Percentiles rank a stretch among this genome's conserved stretches.
Conservation (phyloP, 2,329 filamentous ascomycete genomes). For the Gnomoniopsis sp. region DNA sequence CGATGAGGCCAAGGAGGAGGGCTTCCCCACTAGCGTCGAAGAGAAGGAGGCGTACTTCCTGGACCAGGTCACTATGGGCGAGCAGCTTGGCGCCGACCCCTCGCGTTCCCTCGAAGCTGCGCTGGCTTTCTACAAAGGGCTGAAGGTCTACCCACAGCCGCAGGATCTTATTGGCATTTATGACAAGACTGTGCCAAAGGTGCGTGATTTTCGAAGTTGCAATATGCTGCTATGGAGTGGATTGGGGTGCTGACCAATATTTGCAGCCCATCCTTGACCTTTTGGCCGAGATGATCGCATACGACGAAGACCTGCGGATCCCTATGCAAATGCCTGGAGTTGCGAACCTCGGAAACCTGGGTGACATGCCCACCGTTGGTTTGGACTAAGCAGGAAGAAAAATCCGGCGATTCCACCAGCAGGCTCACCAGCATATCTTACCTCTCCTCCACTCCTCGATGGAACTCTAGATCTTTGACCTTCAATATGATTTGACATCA, state of each 20-base stretch:
- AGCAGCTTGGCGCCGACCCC: conserved; percentile 75
- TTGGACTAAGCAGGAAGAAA: conserved; percentile 43
- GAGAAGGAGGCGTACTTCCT: conserved; percentile 97
- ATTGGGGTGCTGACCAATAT: not conserved
- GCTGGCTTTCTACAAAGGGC: conserved; percentile 93
- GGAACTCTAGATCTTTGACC: not conserved
- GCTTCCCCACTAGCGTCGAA: conserved; percentile 85
- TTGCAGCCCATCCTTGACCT: conserved; percentile 83
- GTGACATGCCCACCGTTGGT: conserved; percentile 48
- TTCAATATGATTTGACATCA: not conserved
- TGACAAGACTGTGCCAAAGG: conserved; percentile 97
- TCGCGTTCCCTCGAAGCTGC: conserved; percentile 76
- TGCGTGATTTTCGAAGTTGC: conserved; percentile 28
- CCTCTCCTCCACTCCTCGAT: conserved; percentile 6
- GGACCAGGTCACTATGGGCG: conserved; percentile 86
- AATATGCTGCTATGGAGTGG: not conserved
- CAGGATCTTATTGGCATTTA: conserved; percentile 93
- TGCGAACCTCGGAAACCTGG: conserved; percentile 32
- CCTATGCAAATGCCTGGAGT: conserved; percentile 29
- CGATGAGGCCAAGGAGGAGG: conserved; percentile 80
- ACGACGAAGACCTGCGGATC: conserved; percentile 72
- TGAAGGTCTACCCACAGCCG: conserved; percentile 96
- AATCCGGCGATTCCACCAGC: not conserved
- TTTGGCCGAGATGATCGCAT: conserved; percentile 95
- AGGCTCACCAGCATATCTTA: not conserved